These are phyloP conservation scores for Verticillium klebahnii DNA, from an alignment of 2,329 filamentous ascomycete genomes.

Conservation along the genomic window DNA sequence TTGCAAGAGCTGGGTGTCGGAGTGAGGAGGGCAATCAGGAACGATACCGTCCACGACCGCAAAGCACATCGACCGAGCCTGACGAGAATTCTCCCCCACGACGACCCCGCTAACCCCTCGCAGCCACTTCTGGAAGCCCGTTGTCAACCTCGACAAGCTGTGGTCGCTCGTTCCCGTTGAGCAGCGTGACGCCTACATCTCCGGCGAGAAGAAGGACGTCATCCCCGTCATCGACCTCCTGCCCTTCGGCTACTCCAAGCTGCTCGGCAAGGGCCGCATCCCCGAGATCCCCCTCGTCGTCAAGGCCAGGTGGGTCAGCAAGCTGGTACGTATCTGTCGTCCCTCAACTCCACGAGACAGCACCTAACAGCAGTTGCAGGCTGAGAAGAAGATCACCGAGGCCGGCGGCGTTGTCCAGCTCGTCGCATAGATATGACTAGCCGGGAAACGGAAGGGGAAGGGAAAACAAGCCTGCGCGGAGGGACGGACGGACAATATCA, in stretches of 20 bases:
- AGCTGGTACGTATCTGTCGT: slow-evolving; percentile 43
- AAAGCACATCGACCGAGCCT: slow-evolving; percentile 2
- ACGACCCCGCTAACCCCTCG: slow-evolving; percentile 3
- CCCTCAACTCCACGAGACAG: no score
- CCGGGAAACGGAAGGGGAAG: neutral
- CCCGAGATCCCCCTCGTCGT: slow-evolving; percentile 92
- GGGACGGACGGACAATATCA: slow-evolving; percentile 5
- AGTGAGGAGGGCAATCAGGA: neutral
- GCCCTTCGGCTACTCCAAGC: slow-evolving; percentile 94
- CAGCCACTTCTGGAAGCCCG: slow-evolving; percentile 94
- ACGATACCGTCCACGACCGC: neutral
- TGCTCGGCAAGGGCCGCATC: slow-evolving; percentile 96
- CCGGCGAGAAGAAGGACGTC: slow-evolving; percentile 76
- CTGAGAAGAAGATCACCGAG: slow-evolving; percentile 98
- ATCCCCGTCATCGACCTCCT: slow-evolving; percentile 98
- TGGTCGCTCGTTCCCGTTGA: slow-evolving; percentile 93
- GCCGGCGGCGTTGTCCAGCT: slow-evolving; percentile 94
- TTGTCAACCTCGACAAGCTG: slow-evolving; percentile 99
- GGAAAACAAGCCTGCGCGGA: slow-evolving; percentile 1
- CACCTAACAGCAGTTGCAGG: slow-evolving; percentile 26
- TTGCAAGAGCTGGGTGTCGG: neutral
- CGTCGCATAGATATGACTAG: slow-evolving; percentile 61
- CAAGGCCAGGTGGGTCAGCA: slow-evolving; percentile 90
- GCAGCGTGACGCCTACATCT: slow-evolving; percentile 88
- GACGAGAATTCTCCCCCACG: neutral